phyloP scores from a whole-genome alignment of 139 green algal genomes.

The Coccomyxa sp. region DNA sequence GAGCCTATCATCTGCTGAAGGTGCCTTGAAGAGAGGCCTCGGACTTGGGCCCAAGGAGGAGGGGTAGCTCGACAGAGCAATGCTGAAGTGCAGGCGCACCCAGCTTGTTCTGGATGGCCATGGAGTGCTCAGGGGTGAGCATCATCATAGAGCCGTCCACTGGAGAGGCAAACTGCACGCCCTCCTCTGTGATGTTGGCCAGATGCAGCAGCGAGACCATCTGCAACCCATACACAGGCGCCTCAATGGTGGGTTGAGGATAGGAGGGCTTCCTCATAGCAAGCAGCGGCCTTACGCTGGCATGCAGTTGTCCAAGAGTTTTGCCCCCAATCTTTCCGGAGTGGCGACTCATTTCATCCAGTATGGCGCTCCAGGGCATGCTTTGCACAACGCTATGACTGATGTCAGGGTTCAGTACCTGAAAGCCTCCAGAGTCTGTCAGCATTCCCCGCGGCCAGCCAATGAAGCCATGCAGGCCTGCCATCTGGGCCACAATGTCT shows the following conservation, averaged over 20 bases:
- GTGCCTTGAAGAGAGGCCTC: no score
- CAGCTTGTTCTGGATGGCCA: constrained; percentile 85
- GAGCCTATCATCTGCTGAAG: no score
- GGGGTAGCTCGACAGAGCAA: background rate
- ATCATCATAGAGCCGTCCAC: constrained; percentile 84
- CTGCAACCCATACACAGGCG: no score
- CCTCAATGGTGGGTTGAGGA: no score
- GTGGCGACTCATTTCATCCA: no score
- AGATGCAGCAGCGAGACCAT: constrained; percentile 89
- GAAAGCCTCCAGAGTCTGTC: constrained; percentile 76
- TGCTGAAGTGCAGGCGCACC: constrained; percentile 19
- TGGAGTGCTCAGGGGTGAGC: constrained; percentile 93
- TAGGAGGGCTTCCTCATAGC: no score
- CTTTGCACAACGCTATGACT: background rate
- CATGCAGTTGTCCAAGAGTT: no score
- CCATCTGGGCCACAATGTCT: constrained; percentile 73
- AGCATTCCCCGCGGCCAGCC: constrained; percentile 77
- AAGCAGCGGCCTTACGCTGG: no score
- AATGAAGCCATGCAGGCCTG: constrained; percentile 89
- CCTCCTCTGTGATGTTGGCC: constrained; percentile 89
- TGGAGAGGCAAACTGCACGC: constrained; percentile 82
- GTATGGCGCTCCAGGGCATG: no score
- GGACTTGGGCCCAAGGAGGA: no score
- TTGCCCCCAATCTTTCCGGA: no score
- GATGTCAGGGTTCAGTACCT: no score